Base-by-base conservation (phyloP, 345 rosid species). In the Acer saccharum region DNA sequence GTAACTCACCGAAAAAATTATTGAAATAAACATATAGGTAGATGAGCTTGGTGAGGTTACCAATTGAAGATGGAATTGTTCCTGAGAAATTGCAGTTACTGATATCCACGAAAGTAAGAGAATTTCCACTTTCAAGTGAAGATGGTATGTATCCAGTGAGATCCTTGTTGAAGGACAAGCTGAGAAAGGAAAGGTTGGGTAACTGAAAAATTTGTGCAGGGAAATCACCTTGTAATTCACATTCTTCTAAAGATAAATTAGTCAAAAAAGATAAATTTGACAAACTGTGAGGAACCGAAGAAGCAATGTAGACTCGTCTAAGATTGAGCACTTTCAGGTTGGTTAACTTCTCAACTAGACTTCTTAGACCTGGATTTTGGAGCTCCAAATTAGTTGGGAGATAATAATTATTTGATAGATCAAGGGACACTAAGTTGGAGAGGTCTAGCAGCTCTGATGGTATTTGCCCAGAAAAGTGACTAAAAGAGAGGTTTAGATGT, bases 261-360 rank as follows among this genome's bases (percentile, higher is more conserved):
- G 76, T 76, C 27, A 76, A 32, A 18, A 73, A 21, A 25, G 77
- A 70, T 44, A 58, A 16, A 18, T 71, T 72, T 1, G 61, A 20
- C 25, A 64, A 41, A 1, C 4, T 27, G 1, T 52, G 2, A 0
- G 71, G 71, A 17, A 71, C n/a, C 6, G 35, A 21, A 41, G 72
- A 54, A 0, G 79, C 65, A 0, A 17, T 63, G 71, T 64, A 2
- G 25, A 76, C 71, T 0, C 7, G 0, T 10, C 1, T 7, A 69
- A 80, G 75, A 65, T 62, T 6, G 12, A 80, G 71, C 12, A 35
- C 16, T 74, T 75, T 68, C 13, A 80, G 10, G 25, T 74, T 68
- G 52, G 64, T 68, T 10, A 80, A 64, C 35, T 65, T 41, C 10
- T 25, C 52, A 60, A 70, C 32, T 23, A 75, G 57, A 27, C 29